A percentile compares a stretch with the other conserved stretches of the same genome.
These are phyloP conservation scores for Exophiala sideris DNA, from an alignment of 2,329 filamentous ascomycete species.

Conservation along the genomic window DNA sequence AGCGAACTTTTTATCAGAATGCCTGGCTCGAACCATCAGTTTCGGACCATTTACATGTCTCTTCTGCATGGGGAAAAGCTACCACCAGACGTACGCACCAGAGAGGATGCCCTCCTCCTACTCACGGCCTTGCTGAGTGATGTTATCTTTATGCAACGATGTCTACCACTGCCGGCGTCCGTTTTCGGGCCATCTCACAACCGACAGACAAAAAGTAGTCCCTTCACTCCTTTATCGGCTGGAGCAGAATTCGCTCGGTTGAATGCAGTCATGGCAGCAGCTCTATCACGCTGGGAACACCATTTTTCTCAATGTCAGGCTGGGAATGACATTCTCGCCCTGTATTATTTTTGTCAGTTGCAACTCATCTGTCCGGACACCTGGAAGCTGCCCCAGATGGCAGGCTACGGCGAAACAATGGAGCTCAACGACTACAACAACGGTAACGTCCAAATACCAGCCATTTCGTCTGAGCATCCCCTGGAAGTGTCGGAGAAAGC, in stretches of 20 bases:
- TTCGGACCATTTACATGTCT: slow-evolving; percentile 2
- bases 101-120: slow-evolving; percentile 6
- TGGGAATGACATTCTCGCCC: slow-evolving; percentile 6
- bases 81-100: slow-evolving; percentile 2
- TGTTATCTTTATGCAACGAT: slow-evolving; percentile 6
- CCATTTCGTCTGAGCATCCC: background rate
- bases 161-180: background rate
- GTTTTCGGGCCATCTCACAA: background rate
- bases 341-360: slow-evolving; percentile 6
- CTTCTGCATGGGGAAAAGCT: slow-evolving; percentile 5
- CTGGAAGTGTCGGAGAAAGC: slow-evolving; percentile 5
- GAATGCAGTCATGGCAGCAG: slow-evolving; percentile 1
- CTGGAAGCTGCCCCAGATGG: background rate
- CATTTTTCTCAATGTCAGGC: background rate
- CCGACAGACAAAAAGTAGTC: background rate
- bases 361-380: slow-evolving; percentile 5
- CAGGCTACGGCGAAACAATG: slow-evolving; percentile 2
- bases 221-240: slow-evolving; percentile 2
- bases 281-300: slow-evolving; percentile 1
- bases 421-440: background rate
- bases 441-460: background rate
- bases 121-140: slow-evolving; percentile 7
- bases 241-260: slow-evolving; percentile 2
- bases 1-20: slow-evolving; percentile 8
- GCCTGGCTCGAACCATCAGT: slow-evolving; percentile 4